Base-by-base conservation (phyloP, 2,329 filamentous ascomycete species). In the Zymoseptoria brevis region DNA sequence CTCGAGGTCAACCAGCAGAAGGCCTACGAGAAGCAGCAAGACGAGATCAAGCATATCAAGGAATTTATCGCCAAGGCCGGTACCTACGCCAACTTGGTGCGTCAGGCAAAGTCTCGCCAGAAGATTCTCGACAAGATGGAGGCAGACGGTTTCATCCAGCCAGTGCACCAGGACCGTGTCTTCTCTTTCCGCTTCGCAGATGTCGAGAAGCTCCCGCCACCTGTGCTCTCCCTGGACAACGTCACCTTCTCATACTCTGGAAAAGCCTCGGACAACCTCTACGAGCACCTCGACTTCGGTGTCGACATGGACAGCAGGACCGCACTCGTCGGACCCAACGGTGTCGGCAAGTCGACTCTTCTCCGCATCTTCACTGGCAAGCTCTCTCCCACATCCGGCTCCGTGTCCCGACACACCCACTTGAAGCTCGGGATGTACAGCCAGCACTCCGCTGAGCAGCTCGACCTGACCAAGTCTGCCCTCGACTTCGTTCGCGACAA, bases 121-220 rank as follows among this genome's bases (percentile, higher is more conserved):
- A 99, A 99, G 90, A 97, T 97, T 77, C 83, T 97, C 67, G 94
- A 99, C 84, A 99, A 99, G 87, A 99, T 99, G 94, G 93, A 97
- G 83, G 94, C 95, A 69, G 94, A 99, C 72, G 94, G 94, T 68
- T 94, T 97, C 77, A 97, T 99, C 74, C 88, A 99, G 78, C 89
- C 90, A 59, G 91, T 99, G 63, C 77, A 82, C 58, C 78, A 84
- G 65, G 94, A 99, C 78, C 84, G 86, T 63, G 88, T 96, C 73
- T 99, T 99, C 80, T 93, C 87, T 60, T 99, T 99, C 87, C 87
- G 93, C 72, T 99, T 99, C 76, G 94, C 94, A 67, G 92, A 97
- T 72, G 94, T 97, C 57, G 94, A 99, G 75, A 99, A 99, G 83
- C 87, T 99, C n/a, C 94, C 94, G 11, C 95, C 94, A 56, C 94